These are phyloP conservation scores for Piromyces finnis DNA, from an alignment of 192 early-diverging fungal genomes.

Conservation along the genomic window DNA sequence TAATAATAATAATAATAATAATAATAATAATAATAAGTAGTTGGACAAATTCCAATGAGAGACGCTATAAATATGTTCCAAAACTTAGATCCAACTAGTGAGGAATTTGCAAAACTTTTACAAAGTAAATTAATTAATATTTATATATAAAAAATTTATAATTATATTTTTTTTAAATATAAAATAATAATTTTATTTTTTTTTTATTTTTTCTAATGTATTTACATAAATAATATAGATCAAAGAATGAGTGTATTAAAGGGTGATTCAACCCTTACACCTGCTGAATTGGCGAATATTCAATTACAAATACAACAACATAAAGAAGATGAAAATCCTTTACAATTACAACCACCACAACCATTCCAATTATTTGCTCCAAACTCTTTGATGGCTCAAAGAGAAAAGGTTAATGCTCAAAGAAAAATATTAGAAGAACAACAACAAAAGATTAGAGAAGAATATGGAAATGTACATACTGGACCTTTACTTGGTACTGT, in stretches of 20 bases:
- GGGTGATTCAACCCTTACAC: not conserved
- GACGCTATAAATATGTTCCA: not conserved
- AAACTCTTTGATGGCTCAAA: not conserved
- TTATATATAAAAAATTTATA: no score
- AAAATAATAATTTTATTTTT: no score
- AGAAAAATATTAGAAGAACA: not conserved
- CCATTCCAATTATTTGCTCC: not conserved
- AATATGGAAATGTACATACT: not conserved
- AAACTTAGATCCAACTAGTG: not conserved
- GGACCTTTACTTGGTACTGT: slow-evolving; percentile 19
- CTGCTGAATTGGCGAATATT: not conserved
- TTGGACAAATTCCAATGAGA: not conserved
- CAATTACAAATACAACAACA: not conserved
- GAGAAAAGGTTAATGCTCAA: not conserved
- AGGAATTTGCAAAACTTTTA: not conserved
- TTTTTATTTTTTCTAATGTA: no score
- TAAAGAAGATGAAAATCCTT: not conserved
- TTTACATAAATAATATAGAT: not conserved
- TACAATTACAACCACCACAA: not conserved
- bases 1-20: no score
- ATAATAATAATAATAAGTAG: not conserved
- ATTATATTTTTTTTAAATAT: no score
- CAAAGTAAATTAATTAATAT: no score
- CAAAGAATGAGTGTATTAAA: not conserved
- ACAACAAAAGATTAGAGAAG: not conserved